These are phyloP conservation scores for Colletotrichum orchidophilum DNA, from an alignment of 2,329 filamentous ascomycete species.

Conservation along the genomic window DNA sequence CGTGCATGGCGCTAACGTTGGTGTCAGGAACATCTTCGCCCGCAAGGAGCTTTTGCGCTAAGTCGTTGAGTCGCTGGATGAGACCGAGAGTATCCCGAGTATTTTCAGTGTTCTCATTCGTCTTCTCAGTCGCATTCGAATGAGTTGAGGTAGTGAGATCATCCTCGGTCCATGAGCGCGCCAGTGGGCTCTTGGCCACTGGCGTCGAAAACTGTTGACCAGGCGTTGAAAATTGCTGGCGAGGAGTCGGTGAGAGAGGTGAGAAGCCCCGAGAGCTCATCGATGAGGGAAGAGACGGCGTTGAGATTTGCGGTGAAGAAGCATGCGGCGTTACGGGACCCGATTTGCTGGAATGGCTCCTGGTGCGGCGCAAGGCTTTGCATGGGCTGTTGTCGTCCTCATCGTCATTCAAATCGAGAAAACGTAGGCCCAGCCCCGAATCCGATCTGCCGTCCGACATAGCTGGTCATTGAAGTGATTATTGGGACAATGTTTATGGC, in stretches of 20 bases:
- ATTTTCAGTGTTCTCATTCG: slow-evolving; percentile 24
- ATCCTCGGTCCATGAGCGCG: slow-evolving; percentile 31
- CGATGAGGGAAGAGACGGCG: slow-evolving; percentile 37
- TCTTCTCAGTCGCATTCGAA: slow-evolving; percentile 24
- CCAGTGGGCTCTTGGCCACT: slow-evolving; percentile 32
- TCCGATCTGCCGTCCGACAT: slow-evolving; percentile 33
- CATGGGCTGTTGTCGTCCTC: slow-evolving; percentile 32
- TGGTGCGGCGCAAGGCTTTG: slow-evolving; percentile 27
- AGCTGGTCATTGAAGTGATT: slow-evolving; percentile 29
- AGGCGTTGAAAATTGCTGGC: slow-evolving; percentile 40
- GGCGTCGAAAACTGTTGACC: slow-evolving; percentile 39
- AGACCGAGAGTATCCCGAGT: slow-evolving; percentile 52
- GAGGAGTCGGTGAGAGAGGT: slow-evolving; percentile 42
- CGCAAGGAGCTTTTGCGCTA: slow-evolving; percentile 49
- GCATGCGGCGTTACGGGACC: slow-evolving; percentile 12
- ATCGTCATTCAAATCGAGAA: slow-evolving; percentile 32
- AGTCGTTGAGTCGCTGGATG: slow-evolving; percentile 49
- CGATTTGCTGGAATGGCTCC: slow-evolving; percentile 13
- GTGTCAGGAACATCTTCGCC: slow-evolving; percentile 46
- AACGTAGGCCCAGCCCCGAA: slow-evolving; percentile 34
- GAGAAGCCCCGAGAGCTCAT: slow-evolving; percentile 43
- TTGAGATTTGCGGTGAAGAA: slow-evolving; percentile 36
- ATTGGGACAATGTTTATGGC: slow-evolving; percentile 10
- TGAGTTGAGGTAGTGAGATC: slow-evolving; percentile 32
- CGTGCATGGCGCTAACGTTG: slow-evolving; percentile 41